Evolutionary conservation across 2,329 filamentous ascomycete species (phyloP), one percentile per base, ranked within the genome.

Genomic region (Zymoseptoria brevis): DNA sequence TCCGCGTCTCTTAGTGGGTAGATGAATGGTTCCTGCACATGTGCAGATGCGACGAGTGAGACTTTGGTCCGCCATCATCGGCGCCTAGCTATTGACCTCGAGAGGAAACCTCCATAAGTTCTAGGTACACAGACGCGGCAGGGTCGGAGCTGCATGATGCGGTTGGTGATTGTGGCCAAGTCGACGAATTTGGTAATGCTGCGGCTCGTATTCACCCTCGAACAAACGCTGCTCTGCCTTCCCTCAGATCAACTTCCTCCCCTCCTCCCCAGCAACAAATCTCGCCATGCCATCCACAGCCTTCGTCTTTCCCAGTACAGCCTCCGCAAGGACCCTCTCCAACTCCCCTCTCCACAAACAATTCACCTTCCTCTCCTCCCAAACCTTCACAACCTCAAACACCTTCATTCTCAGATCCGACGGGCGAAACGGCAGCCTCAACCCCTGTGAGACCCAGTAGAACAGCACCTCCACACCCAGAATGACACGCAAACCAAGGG

Each of bases 401-500:
- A 78, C 57, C 56, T 62, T 60, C 54, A 51, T 61, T 41, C 70
- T 62, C 0, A 77, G 50, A 35, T 63, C 59, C 3, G 59, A 64
- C 16, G 65, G 67, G 19, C 64, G 61, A 3, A 64, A 58, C 4
- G 57, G 59, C 16, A 68, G 54, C 52, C 63, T 63, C 35, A 60
- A 54, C 8, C 63, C 63, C 35, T 53, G 53, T 19, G 48, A 56
- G 8, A 56, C 56, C 57, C 73, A 71, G 7, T 55, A 51, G 57
- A 76, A 56, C 41, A 79, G 67, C 8, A 75, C 69, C n/a, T 76
- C 74, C 8, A 73, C 69, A 8, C 71, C 73, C 57, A 74, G 75
- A 5, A 82, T 58, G 0, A 81, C 69, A 19, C 74, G 68, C 62
- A 80, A 66, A 0, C 81, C 83, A 50, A 88, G 74, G 2, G 81